These are phyloP conservation scores for Fragaria vesca DNA, from an alignment of 306 rosid genomes.

Conservation along the genomic window DNA sequence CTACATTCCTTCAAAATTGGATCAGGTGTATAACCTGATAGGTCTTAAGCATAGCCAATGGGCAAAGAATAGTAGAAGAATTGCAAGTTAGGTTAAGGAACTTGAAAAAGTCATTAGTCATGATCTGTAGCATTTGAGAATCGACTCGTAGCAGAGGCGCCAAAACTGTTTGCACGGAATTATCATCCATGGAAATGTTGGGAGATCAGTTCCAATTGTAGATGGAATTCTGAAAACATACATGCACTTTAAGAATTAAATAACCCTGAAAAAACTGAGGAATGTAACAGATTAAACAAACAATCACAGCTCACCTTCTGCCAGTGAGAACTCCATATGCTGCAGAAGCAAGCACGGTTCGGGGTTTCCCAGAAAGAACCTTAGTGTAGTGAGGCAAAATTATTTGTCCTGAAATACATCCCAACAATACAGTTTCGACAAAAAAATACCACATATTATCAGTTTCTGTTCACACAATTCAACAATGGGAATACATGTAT, in stretches of 20 bases:
- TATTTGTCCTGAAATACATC: conserved; percentile 34
- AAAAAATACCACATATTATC: neutral
- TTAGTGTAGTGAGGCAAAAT: conserved; percentile 43
- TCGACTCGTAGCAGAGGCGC: conserved; percentile 65
- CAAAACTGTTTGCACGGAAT: conserved; percentile 74
- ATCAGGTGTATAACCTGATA: neutral
- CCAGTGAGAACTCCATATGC: conserved; percentile 79
- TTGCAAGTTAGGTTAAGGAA: neutral
- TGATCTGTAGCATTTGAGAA: conserved; percentile 48
- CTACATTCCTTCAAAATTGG: conserved; percentile 8
- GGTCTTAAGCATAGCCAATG: neutral
- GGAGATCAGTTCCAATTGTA: conserved; percentile 50
- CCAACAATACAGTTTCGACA: conserved; percentile 9
- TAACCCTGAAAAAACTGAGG: neutral
- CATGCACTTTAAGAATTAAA: neutral
- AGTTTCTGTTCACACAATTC: neutral
- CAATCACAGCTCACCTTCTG: conserved; percentile 46
- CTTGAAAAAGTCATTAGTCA: conserved; percentile 4
- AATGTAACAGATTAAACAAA: conserved; percentile 1
- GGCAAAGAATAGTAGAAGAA: neutral
- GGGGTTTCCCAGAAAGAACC: conserved; percentile 37
- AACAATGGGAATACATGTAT: neutral
- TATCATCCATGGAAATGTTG: conserved; percentile 80
- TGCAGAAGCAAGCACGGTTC: conserved; percentile 32
- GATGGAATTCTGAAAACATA: conserved; percentile 48